These are phyloP conservation scores for Candida broadrunensis DNA, from an alignment of 805 yeast genomes.

Conservation along the genomic window DNA sequence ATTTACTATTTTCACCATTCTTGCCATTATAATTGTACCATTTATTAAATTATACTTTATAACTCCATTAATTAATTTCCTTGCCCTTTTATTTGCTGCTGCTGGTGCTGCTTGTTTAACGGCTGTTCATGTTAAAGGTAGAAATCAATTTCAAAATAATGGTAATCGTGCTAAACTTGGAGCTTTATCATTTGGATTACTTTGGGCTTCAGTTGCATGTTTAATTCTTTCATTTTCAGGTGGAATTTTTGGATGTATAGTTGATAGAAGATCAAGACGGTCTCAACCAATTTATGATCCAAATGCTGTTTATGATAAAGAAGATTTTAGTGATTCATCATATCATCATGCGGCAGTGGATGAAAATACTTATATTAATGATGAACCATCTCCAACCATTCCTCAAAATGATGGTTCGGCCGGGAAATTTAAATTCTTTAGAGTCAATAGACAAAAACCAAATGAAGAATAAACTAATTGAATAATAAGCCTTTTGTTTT, in stretches of 20 bases:
- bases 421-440: constrained; percentile 7
- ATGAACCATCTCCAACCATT: constrained; percentile 1
- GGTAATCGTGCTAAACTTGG: constrained; percentile 47
- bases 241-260: constrained; percentile 5
- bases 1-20: constrained; percentile 49
- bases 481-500: too few relatives aligned
- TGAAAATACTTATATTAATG: neutral
- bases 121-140: constrained; percentile 54
- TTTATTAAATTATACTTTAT: constrained; percentile 1
- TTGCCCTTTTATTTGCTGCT: constrained; percentile 41
- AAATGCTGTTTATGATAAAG: neutral
- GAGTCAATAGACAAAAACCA: constrained; percentile 7
- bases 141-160: constrained; percentile 41
- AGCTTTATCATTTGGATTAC: constrained; percentile 51
- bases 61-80: constrained; percentile 6
- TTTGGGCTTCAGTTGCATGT: constrained; percentile 50
- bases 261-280: neutral
- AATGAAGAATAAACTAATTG: neutral
- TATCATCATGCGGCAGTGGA: neutral
- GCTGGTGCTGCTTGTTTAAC: constrained; percentile 50
- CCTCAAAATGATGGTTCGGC: constrained; percentile 5
- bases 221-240: constrained; percentile 9
- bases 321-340: neutral
- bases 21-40: constrained; percentile 29
- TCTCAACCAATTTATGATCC: neutral